Evolutionary conservation across 306 rosid genomes (phyloP).

Genomic region (Gastrolobium villosum): DNA sequence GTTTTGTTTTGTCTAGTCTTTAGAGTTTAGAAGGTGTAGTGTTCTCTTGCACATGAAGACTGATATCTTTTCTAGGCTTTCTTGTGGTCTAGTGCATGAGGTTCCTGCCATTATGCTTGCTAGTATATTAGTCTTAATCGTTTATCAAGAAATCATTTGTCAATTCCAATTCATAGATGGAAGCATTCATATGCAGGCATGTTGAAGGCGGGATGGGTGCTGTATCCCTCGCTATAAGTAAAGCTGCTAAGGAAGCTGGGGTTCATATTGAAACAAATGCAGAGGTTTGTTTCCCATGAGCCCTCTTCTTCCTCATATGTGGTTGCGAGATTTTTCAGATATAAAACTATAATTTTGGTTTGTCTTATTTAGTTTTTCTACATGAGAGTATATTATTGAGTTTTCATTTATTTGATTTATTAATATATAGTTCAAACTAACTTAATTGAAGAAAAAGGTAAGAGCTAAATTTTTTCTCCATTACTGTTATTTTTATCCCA

Average conservation of each 20-base stretch:
- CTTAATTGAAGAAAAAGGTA: not conserved
- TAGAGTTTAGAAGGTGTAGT: not conserved
- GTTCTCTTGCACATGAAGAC: slow-evolving; percentile 1
- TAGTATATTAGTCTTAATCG: not conserved
- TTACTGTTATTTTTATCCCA: not conserved
- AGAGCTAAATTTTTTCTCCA: not conserved
- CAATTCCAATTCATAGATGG: not conserved
- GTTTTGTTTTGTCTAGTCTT: not conserved
- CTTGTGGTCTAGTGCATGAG: not conserved
- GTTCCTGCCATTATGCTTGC: not conserved
- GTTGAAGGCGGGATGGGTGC: slow-evolving; percentile 93
- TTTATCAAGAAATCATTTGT: not conserved
- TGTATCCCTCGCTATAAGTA: slow-evolving; percentile 69
- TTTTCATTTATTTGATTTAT: slow-evolving; percentile 10
- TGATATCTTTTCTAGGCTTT: not conserved
- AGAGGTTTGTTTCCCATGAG: slow-evolving; percentile 54
- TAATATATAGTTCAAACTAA: not conserved
- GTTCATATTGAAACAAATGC: slow-evolving; percentile 66
- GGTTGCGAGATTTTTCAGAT: not conserved
- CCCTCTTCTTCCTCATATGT: not conserved
- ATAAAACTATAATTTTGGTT: not conserved
- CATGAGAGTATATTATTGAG: not conserved
- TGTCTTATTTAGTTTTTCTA: slow-evolving; percentile 7
- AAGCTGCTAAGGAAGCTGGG: slow-evolving; percentile 79
- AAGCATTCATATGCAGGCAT: slow-evolving; percentile 51